Base-by-base conservation (phyloP, 1,284 basidiomycete species). In the Ceratobasidium sp. region DNA sequence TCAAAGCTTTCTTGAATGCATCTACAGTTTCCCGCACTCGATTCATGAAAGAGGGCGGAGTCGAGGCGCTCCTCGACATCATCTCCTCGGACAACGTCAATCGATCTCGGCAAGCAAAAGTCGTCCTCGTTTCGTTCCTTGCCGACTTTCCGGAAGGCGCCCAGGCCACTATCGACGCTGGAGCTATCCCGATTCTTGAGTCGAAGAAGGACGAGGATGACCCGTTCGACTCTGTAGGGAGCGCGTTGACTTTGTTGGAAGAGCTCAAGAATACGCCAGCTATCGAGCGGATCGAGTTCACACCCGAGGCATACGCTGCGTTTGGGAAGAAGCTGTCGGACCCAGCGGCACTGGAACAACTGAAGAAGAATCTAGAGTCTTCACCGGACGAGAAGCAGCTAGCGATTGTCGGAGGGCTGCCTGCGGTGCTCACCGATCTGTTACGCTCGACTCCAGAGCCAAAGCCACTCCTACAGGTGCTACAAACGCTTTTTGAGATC, bases 261-360 rank as follows among this genome's bases (percentile, higher is more conserved):
- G 32, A 35, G 26, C 38, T 43, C 26, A 55, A 55, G 54, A 50
- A 54, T n/a, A 23, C 47, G 23, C 52, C 50, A 26, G 1, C 26
- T 26, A 28, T 69, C 28, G 66, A 69, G 28, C 52, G 66, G 43
- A 69, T 69, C 66, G 54, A 58, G 54, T 69, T 69, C 21, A 69
- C 52, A 35, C 52, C 43, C 1, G 66, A 69, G 30, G 52, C 66
- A 16, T 69, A 69, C 23, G 54, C 66, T 30, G 66, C 38, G 32
- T 57, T 69, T 21, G 66, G 66, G 18, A 69, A 69, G 54, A 44
- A 44, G 21, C 54, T 69, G 21, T 38, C 52, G n/a, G 52, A 57
- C 13, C 66, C 54, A 28, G 54, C 21, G 21, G 54, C 52, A 35
- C 28, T 69, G 38, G 54, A 58, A 21, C 52, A 41, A 13, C 26